Evolutionary conservation across 768 basidiomycete genomes (phyloP), one percentile per base, ranked within the genome.

Genomic region (Termitomyces heimii): DNA sequence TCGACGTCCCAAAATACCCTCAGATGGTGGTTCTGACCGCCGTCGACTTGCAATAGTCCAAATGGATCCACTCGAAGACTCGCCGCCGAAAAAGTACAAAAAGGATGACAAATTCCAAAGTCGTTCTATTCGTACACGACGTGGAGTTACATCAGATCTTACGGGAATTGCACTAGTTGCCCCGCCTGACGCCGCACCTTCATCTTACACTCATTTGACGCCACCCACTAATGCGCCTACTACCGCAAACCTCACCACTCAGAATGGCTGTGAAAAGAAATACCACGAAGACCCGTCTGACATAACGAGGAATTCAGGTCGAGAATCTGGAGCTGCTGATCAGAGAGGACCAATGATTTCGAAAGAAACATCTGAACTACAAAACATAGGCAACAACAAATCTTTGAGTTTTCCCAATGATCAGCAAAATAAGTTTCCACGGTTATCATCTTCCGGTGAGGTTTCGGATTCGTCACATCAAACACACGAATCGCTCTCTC

Each of bases 11-110:
- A 82, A 78, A 62, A 69, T 75, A 18, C 83, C 80, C 20, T 81
- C 86, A 0, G 78, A 82, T 65, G 83, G 82, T 58, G 78, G 81
- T 62, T 72, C 78, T 53, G 86, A 88, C 71, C 80, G 86, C 64
- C 77, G 88, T 50, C 76, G 85, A 57, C 72, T 88, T 50, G 85
- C 85, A 44, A 82, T 89, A 60, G 81, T 89, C 39, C 77, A 87
- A 69, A 75, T 84, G 77, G 80, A 82, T 68, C 55, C 73, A 39
- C 63, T 71, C 40, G 59, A 61, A 51, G 69, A 77, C 51, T 59
- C 63, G 14, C 65, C 66, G 45, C 64, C 65, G 3, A 43, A 43
- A 60, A 58, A 69, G 62, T 44, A 58, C 66, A 54, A 63, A 58
- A 52, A 37, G 53, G 70, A 69, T 20, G 66, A 61, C 20, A 57